Conservation (phyloP, 768 basidiomycete species). For the Mycena latifolia region DNA sequence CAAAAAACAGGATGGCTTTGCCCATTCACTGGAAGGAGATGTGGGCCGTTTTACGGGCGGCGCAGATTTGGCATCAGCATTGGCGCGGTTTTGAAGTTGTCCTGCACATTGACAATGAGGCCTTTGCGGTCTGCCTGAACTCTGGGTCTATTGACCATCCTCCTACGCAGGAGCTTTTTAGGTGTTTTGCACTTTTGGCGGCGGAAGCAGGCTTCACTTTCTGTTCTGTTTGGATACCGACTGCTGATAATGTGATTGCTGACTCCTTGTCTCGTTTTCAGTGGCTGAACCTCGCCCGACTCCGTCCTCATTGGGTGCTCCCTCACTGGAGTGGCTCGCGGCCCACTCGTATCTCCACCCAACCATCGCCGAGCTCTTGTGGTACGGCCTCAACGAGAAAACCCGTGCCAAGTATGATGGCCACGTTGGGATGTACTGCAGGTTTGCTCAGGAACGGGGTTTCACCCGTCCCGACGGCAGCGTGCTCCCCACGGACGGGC, state of each 20-base stretch:
- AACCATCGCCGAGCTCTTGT: background rate
- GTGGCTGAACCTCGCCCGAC: slow-evolving; percentile 15
- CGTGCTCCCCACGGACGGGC: slow-evolving; percentile 4
- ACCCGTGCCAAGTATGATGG: slow-evolving; percentile 10
- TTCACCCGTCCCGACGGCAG: slow-evolving; percentile 15
- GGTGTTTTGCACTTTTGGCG: slow-evolving; percentile 23
- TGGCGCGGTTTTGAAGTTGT: slow-evolving; percentile 28
- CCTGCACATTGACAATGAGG: slow-evolving; percentile 42
- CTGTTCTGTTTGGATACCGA: slow-evolving; percentile 19
- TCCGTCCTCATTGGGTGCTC: slow-evolving; percentile 22
- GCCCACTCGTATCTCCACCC: slow-evolving; percentile 15
- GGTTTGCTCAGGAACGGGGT: background rate
- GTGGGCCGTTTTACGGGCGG: slow-evolving; percentile 15
- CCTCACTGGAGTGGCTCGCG: slow-evolving; percentile 25
- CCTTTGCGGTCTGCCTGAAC: slow-evolving; percentile 28
- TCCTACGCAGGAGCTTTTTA: slow-evolving; percentile 27
- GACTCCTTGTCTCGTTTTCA: slow-evolving; percentile 25
- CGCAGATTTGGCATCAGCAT: slow-evolving; percentile 22
- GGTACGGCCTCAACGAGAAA: background rate
- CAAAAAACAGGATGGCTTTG: background rate
- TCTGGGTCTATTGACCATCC: slow-evolving; percentile 30
- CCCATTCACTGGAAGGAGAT: slow-evolving; percentile 15
- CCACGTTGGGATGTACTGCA: slow-evolving; percentile 1
- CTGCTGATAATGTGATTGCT: slow-evolving; percentile 16
- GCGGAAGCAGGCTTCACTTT: slow-evolving; percentile 18